Conservation (phyloP, 805 yeast genomes). For the Allodekkera sacchari region DNA sequence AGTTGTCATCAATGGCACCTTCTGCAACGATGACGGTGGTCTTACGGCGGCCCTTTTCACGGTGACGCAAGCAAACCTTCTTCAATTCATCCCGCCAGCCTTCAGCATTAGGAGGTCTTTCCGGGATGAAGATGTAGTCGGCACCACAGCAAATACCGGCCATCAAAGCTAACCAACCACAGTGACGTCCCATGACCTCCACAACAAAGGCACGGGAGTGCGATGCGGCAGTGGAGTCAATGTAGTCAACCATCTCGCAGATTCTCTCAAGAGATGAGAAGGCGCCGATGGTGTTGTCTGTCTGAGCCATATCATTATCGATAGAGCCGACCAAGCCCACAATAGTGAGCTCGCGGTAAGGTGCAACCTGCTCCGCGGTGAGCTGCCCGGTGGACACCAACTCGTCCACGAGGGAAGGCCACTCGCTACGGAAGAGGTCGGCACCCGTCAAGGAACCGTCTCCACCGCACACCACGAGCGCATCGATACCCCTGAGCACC, state of each 20-base stretch:
- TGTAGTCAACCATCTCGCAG: conserved; percentile 68
- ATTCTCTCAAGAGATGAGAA: conserved; percentile 71
- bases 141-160: conserved; percentile 77
- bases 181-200: conserved; percentile 86
- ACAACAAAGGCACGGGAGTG: conserved; percentile 79
- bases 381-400: conserved; percentile 38
- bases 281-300: conserved; percentile 78
- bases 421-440: conserved; percentile 64
- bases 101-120: conserved; percentile 55
- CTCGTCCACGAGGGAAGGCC: conserved; percentile 65
- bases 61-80: conserved; percentile 53
- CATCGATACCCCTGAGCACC: conserved; percentile 67
- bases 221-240: conserved; percentile 77
- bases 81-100: conserved; percentile 66
- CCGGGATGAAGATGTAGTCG: conserved; percentile 75
- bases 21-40: conserved; percentile 78
- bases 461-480: conserved; percentile 74
- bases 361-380: conserved; percentile 35
- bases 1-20: conserved; percentile 68
- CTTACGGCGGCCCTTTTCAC: conserved; percentile 66
- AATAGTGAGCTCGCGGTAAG: conserved; percentile 51
- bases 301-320: conserved; percentile 79
- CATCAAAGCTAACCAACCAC: conserved; percentile 83
- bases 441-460: conserved; percentile 83
- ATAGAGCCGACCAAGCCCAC: conserved; percentile 79